Conservation (phyloP, 495 filamentous ascomycete genomes). For the Filosporella fistucella region DNA sequence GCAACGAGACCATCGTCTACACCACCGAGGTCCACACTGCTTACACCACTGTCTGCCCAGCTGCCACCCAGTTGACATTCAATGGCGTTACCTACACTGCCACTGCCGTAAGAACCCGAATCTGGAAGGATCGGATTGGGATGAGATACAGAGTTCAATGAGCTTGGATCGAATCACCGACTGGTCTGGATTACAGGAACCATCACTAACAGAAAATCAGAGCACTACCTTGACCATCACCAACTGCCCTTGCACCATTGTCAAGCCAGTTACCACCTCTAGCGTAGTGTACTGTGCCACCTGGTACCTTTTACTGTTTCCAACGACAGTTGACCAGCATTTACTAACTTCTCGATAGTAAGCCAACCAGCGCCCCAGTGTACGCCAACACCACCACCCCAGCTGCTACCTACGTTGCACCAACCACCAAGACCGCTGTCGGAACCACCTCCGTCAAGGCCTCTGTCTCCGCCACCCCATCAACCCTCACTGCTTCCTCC, state of each 20-base stretch:
- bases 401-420: slow-evolving; percentile 1
- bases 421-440: slow-evolving; percentile 25
- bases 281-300: slow-evolving; percentile 60
- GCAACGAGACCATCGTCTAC: slow-evolving; percentile 35
- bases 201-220: no score
- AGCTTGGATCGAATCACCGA: no score
- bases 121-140: no score
- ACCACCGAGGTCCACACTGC: slow-evolving; percentile 75
- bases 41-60: slow-evolving; percentile 84
- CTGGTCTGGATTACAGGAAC: no score
- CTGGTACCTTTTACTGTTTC: slow-evolving; percentile 44
- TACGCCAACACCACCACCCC: slow-evolving; percentile 14
- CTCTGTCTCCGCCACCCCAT: slow-evolving; percentile 14
- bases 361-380: slow-evolving; percentile 9
- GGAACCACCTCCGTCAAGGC: slow-evolving; percentile 22
- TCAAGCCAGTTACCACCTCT: slow-evolving; percentile 60
- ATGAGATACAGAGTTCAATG: no score
- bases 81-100: slow-evolving; percentile 73
- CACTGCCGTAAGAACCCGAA: no score
- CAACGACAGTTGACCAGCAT: slow-evolving; percentile 7
- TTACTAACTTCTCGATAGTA: slow-evolving; percentile 15
- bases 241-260: slow-evolving; percentile 74
- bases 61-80: slow-evolving; percentile 65
- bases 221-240: slow-evolving; percentile 80
- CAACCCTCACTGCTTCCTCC: slow-evolving; percentile 54